Percentiles rank a stretch among this genome's conserved stretches.
Conservation (phyloP, 441 rosid species). For the Heliophila coronopifolia region DNA sequence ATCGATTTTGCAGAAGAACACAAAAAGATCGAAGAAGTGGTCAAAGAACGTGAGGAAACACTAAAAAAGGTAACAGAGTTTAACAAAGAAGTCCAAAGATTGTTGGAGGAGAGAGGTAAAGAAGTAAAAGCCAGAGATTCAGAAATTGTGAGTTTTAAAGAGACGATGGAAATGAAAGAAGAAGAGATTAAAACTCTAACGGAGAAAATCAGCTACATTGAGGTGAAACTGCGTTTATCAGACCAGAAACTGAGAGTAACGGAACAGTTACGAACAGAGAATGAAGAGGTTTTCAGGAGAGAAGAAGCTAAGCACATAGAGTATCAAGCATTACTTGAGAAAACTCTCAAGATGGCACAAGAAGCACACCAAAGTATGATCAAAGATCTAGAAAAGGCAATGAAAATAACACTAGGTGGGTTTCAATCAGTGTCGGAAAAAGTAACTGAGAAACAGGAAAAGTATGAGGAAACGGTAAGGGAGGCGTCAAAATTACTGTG, state of each 20-base stretch:
- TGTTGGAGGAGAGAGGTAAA: conserved; percentile 42
- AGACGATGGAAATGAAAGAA: conserved; percentile 53
- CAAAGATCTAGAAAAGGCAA: conserved; percentile 38
- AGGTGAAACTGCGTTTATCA: conserved; percentile 84
- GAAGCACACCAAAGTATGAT: conserved; percentile 45
- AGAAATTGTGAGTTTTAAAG: conserved; percentile 46
- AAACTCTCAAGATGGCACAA: conserved; percentile 36
- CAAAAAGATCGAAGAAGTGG: conserved; percentile 34
- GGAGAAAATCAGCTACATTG: conserved; percentile 55
- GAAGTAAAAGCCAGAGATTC: conserved; percentile 38
- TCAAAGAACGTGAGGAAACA: conserved; percentile 43
- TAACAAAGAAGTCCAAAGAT: conserved; percentile 52
- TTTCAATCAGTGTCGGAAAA: conserved; percentile 38
- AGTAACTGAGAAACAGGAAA: conserved; percentile 35
- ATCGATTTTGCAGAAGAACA: conserved; percentile 44
- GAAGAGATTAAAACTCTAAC: conserved; percentile 52
- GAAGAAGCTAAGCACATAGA: conserved; percentile 54
- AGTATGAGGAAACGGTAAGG: conserved; percentile 33
- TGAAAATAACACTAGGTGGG: conserved; percentile 32
- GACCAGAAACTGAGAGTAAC: conserved; percentile 93
- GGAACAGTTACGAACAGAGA: conserved; percentile 71
- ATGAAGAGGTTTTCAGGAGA: conserved; percentile 60
- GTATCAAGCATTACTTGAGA: conserved; percentile 54
- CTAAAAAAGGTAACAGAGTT: conserved; percentile 39
- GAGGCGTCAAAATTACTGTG: conserved; percentile 40